Base-by-base conservation (phyloP, 2,329 filamentous ascomycete genomes). In the Ophiosphaerella narmari region DNA sequence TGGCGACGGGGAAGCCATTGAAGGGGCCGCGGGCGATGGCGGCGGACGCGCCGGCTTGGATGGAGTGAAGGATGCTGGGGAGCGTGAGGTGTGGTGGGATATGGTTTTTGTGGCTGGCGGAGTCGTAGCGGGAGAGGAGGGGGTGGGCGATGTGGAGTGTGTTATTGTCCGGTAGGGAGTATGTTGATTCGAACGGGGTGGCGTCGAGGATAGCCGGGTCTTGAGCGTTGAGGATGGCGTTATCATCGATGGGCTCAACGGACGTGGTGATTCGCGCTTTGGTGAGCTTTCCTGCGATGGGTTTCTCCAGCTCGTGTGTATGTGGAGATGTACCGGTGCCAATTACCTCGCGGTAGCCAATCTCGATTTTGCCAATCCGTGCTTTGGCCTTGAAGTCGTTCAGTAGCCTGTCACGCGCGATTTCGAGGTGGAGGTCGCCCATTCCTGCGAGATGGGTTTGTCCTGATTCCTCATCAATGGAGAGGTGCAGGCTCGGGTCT, bases 371-470 rank as follows among this genome's bases (percentile, higher is more conserved):
- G 11, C 93, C 92, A 78, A 96, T 96, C 14, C 77, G 86, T 55
- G 80, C 91, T 81, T 85, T 96, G 72, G 79, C 91, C 71, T 94
- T 96, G 75, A 97, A 87, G 66, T 96, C 91, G 44, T 90, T 89
- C 58, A 94, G 86, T 8, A 99, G 83, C 37, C 92, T 85, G 72
- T 97, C 90, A 42, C 91, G 80, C 0, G 93, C 92, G 41, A 99
- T 94, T 64, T 99, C 94, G 1, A 99, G 81, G 73, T 99, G 94
- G 24, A 99, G 82, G 65, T 96, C 91, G 7, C 94, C 94, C 94
- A 99, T 97, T 4, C 94, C 94, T 45, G 92, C 92, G 0, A 99
- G 81, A 29, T 96, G 87, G 39, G 94, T 97, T 66, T 96, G 91
- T 2, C 94, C 94, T 1, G 90, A 92, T 70, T 97, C 94, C 54